phyloP scores from a whole-genome alignment of 192 early-diverging fungal genomes.

The Obelidium mucronatum region DNA sequence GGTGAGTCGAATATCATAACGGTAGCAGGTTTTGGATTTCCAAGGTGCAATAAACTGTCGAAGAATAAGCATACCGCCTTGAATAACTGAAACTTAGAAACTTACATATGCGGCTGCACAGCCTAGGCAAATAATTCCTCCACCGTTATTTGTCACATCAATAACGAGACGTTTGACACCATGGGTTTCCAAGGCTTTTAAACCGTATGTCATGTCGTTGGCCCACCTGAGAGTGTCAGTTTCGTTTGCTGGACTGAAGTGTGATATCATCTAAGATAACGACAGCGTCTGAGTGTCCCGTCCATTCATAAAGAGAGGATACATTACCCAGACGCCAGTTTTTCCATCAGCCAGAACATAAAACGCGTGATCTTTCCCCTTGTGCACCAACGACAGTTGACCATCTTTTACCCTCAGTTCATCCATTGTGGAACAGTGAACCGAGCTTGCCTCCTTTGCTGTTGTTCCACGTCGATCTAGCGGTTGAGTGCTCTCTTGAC shows the following conservation, averaged over 20 bases:
- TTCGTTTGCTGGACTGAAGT: slow-evolving; percentile 1
- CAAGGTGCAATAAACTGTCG: slow-evolving; percentile 6
- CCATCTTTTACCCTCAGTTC: neutral
- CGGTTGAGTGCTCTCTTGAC: too few species aligned
- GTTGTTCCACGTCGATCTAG: too few species aligned
- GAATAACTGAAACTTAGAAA: neutral
- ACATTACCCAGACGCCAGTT: slow-evolving; percentile 3
- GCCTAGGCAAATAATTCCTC: slow-evolving; percentile 16
- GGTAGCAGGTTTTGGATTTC: slow-evolving; percentile 1
- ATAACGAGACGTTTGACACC: slow-evolving; percentile 13
- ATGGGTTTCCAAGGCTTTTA: neutral
- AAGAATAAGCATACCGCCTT: neutral
- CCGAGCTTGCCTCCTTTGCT: too few species aligned
- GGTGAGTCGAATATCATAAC: neutral
- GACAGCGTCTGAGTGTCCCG: neutral
- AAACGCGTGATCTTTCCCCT: neutral
- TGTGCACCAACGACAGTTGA: neutral
- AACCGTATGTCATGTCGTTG: neutral
- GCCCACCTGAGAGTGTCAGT: neutral
- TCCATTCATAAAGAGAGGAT: neutral
- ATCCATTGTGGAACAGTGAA: too few species aligned
- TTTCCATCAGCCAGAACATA: neutral
- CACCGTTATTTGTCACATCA: slow-evolving; percentile 30
- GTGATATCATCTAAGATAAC: neutral
- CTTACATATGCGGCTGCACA: slow-evolving; percentile 5